Base-by-base conservation (phyloP, 805 yeast genomes). In the Metschnikowia arizonensis region DNA sequence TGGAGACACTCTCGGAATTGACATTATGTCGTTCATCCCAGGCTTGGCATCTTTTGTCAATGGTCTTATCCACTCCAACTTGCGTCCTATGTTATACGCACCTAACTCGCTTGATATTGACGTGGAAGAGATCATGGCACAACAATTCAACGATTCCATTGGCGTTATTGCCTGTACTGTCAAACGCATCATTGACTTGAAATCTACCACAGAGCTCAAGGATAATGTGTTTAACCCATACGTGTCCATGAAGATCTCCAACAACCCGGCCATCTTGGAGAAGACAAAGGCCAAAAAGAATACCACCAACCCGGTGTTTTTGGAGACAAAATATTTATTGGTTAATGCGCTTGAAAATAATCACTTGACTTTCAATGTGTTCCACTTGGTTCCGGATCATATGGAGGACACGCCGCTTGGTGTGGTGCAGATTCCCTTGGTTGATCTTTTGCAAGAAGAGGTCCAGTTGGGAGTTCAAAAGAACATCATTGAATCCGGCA, bases 1-100 rank as follows among this genome's bases (percentile, higher is more conserved):
- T 62, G 93, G 95, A 67, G 91, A 86, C 61, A 82, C 90, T n/a
- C 74, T 86, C 49, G 95, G 95, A 50, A 59, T 86, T 35, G 95
- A 86, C 66, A 78, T 86, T 54, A 86, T 86, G 95, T 81, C 90
- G 2, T 74, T 85, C 55, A 76, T 86, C 52, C 95, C 95, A 3
- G 93, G 93, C 50, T 77, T 86, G 59, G 76, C 87, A 19, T 70
- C 81, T 2, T 81, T 85, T 58, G 89, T 86, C 44, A 85, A 82
- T 50, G 73, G 76, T 18, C 72, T 83, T 61, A 79, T 86, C 58
- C 84, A 86, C 63, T 67, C 85, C 40, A 83, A 69, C 53, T 79
- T 82, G 56, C 82, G 85, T 34, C 93, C 91, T 34, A 79, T 85
- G 82, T 64, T 86, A 48, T 85, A 85, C 60, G 89, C 90, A 8